Evolutionary conservation across 2,329 filamentous ascomycete species (phyloP), one percentile per base, ranked within the genome.

Genomic region (Colletotrichum sp.): DNA sequence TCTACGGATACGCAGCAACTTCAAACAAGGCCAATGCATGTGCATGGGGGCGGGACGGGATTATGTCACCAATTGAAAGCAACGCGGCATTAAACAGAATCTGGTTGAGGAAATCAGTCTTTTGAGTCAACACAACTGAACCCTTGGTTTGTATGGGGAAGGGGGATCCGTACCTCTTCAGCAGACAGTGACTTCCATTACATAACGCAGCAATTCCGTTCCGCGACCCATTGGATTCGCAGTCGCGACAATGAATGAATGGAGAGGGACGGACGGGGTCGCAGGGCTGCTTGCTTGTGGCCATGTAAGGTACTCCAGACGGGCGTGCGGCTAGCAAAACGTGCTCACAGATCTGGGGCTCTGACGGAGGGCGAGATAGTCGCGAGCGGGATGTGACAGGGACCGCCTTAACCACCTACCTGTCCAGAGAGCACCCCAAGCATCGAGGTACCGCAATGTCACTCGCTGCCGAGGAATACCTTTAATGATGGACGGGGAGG

Each of bases 271-370:
- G 21, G 34, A 64, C 32, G 18, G 16, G 30, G 67, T 64, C 67
- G 71, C 66, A 71, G 72, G 67, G 72, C 58, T 74, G 38, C 15
- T 43, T 21, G 34, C n/a, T 61, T 30, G 26, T 30, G 26, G 16
- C 36, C 9, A 24, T 66, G 30, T 36, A 36, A 36, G 34, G 7
- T 16, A 8, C 30, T 38, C 18, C 38, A 55, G 43, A 61, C 24
- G 71, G 74, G 74, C 18, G 74, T 76, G 72, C 28, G 55, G 13
- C 7, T 76, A 76, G 74, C 38, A 71, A 64, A 76, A 75, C 72
- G 72, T 76, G 74, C 66, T 63, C 66, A n/a, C 58, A 73, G 64
- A 76, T 69, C 71, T 65, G 70, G 74, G 71, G 65, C 69, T 64
- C 26, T 67, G 63, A 64, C 73, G 38, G 63, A 75, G 63, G 63